phyloP scores from a whole-genome alignment of 78 protist genomes.

The Planoprotostelium fungivorum region DNA sequence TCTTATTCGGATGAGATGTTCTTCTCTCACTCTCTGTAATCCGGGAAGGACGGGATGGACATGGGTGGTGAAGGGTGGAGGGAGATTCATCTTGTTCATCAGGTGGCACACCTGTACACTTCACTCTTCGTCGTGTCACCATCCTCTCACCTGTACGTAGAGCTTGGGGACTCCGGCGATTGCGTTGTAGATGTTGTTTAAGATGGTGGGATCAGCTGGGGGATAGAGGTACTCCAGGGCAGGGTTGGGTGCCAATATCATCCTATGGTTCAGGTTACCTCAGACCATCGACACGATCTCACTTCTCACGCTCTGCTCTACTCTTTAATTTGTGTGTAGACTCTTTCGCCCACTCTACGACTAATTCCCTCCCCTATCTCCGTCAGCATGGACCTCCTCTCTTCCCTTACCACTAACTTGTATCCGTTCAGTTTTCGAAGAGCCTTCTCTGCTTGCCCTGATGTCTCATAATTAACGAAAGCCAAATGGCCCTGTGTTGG shows the following conservation, averaged over 20 bases:
- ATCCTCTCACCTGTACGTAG: not conserved
- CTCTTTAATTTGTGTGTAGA: not conserved
- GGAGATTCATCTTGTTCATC: not conserved
- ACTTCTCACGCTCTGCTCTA: not conserved
- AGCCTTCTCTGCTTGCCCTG: not conserved
- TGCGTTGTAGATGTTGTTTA: not conserved
- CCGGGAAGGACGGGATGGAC: not conserved
- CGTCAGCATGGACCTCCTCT: not conserved
- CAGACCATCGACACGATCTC: not conserved
- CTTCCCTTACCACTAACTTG: not conserved
- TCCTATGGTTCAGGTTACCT: not conserved
- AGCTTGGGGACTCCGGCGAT: not conserved
- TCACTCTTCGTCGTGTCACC: not conserved
- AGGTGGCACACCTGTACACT: not conserved
- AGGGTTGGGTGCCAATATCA: not conserved
- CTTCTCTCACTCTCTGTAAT: not conserved
- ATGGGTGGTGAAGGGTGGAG: not conserved
- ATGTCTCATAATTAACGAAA: not conserved
- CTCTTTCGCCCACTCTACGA: not conserved
- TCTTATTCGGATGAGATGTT: not conserved
- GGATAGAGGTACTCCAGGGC: not conserved
- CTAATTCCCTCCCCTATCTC: not conserved
- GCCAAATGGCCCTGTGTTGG: not conserved
- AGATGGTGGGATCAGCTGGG: not conserved
- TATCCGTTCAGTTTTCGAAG: not conserved